phyloP scores from a whole-genome alignment of 2,329 filamentous ascomycete genomes.

The Fusarium mangiferae region DNA sequence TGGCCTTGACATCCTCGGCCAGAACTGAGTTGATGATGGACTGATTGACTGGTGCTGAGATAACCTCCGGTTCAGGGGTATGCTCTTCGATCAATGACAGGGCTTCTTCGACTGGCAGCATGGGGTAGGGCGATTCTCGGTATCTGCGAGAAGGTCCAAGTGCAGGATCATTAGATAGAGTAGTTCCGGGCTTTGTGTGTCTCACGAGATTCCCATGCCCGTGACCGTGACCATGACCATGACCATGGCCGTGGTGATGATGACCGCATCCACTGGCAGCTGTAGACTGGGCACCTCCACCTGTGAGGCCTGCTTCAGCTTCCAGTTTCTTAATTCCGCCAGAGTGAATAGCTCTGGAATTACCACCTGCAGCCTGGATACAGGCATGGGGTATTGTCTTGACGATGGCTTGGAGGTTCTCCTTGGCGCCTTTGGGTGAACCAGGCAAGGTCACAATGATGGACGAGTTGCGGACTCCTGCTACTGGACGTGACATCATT shows the following conservation, averaged over 20 bases:
- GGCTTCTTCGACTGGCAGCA: conserved; percentile 87
- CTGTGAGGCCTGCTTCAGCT: conserved; percentile 75
- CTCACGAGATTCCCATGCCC: conserved; percentile 74
- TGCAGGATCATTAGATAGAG: conserved; percentile 68
- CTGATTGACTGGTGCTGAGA: conserved; percentile 70
- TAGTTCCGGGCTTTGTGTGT: conserved; percentile 73
- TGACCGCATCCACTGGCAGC: conserved; percentile 60
- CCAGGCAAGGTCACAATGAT: conserved; percentile 91
- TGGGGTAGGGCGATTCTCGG: conserved; percentile 89
- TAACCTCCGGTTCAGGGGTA: conserved; percentile 70
- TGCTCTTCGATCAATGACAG: conserved; percentile 77
- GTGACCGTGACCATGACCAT: conserved; percentile 61
- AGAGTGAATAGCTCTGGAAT: conserved; percentile 81
- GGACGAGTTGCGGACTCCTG: conserved; percentile 83
- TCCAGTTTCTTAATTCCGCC: conserved; percentile 88
- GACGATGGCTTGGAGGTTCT: conserved; percentile 89
- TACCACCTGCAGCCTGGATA: conserved; percentile 82
- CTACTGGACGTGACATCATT: conserved; percentile 94
- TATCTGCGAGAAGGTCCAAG: conserved; percentile 76
- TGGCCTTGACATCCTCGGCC: conserved; percentile 82
- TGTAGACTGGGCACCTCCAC: conserved; percentile 44
- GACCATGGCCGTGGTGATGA: conserved; percentile 61
- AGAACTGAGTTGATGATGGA: conserved; percentile 80
- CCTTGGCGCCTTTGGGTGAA: conserved; percentile 92
- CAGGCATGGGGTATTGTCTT: conserved; percentile 97